These are phyloP conservation scores for Starmerella apicola DNA, from an alignment of 805 yeast species.

Conservation along the genomic window DNA sequence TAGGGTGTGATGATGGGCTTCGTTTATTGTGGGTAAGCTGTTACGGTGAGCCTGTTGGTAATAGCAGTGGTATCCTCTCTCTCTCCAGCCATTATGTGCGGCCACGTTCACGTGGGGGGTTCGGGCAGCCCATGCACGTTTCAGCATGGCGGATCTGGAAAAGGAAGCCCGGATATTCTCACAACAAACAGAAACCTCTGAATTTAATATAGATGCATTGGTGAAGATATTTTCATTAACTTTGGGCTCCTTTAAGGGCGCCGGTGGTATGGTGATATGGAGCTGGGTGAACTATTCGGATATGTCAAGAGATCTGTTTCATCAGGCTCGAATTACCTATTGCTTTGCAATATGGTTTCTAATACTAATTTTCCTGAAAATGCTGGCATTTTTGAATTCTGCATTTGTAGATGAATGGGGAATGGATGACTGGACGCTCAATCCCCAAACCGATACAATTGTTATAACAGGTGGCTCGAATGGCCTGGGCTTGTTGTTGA, in stretches of 20 bases:
- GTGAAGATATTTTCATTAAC: constrained; percentile 11
- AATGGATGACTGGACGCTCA: not conserved
- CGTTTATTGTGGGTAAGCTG: no score
- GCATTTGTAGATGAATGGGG: constrained; percentile 1
- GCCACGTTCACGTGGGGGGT: no score
- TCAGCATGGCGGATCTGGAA: no score
- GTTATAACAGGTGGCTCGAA: constrained; percentile 22
- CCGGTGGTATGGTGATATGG: constrained; percentile 15
- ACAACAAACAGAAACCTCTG: no score
- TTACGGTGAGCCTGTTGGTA: no score
- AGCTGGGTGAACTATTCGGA: constrained; percentile 7
- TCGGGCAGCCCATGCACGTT: no score
- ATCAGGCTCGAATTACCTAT: constrained; percentile 2
- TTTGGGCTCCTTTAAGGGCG: constrained; percentile 12
- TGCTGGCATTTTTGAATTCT: constrained; percentile 1
- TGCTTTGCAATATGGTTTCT: constrained; percentile 4
- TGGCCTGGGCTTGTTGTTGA: constrained; percentile 22
- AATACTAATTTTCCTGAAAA: not conserved
- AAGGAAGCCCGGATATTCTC: no score
- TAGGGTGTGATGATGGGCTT: no score
- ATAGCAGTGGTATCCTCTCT: no score
- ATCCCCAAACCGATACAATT: constrained; percentile 10
- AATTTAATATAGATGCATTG: not conserved
- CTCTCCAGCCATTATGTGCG: no score
- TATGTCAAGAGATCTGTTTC: not conserved